Percentiles rank a stretch among this genome's conserved stretches.
Evolutionary conservation across 176 grass and related monocot genomes (phyloP).

Genomic region (Oryza brachyantha): DNA sequence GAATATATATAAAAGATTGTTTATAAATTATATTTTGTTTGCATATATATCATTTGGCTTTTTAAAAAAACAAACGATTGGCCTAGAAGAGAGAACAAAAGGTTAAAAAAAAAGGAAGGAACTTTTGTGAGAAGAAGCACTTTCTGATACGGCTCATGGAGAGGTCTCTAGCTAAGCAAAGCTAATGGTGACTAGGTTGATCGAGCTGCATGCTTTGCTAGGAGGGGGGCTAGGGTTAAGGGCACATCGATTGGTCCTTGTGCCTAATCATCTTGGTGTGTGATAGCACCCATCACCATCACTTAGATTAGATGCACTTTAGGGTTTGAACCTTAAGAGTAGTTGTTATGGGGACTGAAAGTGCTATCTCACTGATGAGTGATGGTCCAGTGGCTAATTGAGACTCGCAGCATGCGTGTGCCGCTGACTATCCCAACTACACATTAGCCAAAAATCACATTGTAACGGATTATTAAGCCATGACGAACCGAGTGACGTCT

Average conservation of each 20-base stretch:
- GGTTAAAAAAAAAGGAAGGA: background rate
- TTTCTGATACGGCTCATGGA: constrained; percentile 15
- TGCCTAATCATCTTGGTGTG: constrained; percentile 4
- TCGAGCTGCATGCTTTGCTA: background rate
- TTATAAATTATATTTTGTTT: too few relatives aligned
- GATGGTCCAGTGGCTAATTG: background rate
- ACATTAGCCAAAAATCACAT: constrained; percentile 6
- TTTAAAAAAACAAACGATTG: too few relatives aligned
- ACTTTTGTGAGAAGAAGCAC: background rate
- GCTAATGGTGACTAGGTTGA: background rate
- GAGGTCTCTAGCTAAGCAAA: background rate
- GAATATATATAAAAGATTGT: too few relatives aligned
- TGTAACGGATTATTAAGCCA: background rate
- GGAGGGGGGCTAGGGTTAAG: constrained; percentile 21
- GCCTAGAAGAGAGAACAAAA: too few relatives aligned
- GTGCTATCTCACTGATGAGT: constrained; percentile 26
- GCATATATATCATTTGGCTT: too few relatives aligned
- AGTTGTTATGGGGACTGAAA: constrained; percentile 15
- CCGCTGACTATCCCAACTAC: constrained; percentile 17
- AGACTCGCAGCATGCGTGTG: constrained; percentile 20
- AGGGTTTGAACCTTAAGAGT: constrained; percentile 12
- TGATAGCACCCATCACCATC: constrained; percentile 18
- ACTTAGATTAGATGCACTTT: constrained; percentile 44
- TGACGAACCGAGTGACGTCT: too few relatives aligned
- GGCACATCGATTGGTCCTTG: constrained; percentile 19